Percentiles rank a stretch among this genome's conserved stretches.
Conservation (phyloP, 2,329 filamentous ascomycete species). For the Colletotrichum gigasporum region DNA sequence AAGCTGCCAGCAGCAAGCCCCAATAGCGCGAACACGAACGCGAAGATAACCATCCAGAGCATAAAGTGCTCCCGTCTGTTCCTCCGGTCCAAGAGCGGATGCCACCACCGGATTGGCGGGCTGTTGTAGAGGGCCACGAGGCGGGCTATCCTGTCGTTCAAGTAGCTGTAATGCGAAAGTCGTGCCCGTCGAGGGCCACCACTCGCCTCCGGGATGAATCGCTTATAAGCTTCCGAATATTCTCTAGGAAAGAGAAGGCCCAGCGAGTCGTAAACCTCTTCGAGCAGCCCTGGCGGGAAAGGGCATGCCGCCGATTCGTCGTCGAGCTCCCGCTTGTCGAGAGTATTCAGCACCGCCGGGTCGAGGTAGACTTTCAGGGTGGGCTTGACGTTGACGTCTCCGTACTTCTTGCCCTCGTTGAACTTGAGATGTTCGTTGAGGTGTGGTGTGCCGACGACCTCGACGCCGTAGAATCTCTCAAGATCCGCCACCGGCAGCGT, state of each 20-base stretch:
- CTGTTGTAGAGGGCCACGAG: background rate
- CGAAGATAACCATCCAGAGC: background rate
- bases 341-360: background rate
- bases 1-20: background rate
- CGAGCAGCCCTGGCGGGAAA: too few relatives aligned
- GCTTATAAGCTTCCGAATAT: too few relatives aligned
- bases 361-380: background rate
- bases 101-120: background rate
- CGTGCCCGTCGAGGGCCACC: background rate
- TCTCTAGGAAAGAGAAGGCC: too few relatives aligned
- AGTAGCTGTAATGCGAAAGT: background rate
- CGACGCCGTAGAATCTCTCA: background rate
- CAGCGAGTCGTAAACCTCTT: too few relatives aligned
- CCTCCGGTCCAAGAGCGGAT: background rate
- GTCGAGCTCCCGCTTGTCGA: too few relatives aligned
- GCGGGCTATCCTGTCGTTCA: background rate
- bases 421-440: background rate
- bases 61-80: background rate
- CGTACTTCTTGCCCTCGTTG: background rate
- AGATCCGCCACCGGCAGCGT: background rate
- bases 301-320: too few relatives aligned
- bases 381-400: background rate
- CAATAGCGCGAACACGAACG: background rate
- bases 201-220: background rate
- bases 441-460: background rate